These are phyloP conservation scores for Mortierella sp. DNA, from an alignment of 371 early-diverging fungal genomes.

Conservation along the genomic window DNA sequence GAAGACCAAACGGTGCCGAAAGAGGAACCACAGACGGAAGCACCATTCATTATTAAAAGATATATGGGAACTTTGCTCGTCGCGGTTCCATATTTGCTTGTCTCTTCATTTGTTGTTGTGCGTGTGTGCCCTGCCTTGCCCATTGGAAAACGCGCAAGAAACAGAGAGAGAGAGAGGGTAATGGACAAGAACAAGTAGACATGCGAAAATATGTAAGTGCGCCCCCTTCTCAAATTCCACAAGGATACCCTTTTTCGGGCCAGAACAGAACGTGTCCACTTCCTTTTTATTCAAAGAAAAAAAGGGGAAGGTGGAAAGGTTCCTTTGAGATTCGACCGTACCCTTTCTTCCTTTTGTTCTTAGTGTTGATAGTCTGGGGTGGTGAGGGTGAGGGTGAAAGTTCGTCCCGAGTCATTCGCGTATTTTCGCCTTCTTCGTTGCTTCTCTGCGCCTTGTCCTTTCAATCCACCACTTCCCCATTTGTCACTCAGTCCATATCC, in stretches of 20 bases:
- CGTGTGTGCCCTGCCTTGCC: not conserved
- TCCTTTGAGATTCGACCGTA: not conserved
- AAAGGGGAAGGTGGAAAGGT: not conserved
- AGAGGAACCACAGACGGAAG: not conserved
- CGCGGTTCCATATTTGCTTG: not conserved
- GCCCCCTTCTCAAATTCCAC: not conserved
- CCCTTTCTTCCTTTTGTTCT: too few species aligned
- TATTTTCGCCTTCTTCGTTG: not conserved
- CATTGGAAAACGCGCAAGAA: not conserved
- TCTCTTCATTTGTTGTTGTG: not conserved
- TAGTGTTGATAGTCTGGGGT: not conserved
- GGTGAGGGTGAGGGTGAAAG: not conserved
- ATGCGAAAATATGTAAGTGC: not conserved
- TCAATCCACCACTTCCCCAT: not conserved
- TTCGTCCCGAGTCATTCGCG: not conserved
- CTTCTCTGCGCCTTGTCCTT: not conserved
- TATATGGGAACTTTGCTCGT: too few species aligned
- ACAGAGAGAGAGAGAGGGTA: not conserved
- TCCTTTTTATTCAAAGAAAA: not conserved
- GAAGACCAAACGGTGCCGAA: too few species aligned
- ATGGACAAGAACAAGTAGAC: not conserved
- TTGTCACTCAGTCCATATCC: not conserved
- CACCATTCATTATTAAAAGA: not conserved
- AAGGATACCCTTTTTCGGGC: slow-evolving; percentile 17
- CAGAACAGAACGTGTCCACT: slow-evolving; percentile 38